Evolutionary conservation across 139 green algal species (phyloP), one percentile per base, ranked within the genome.

Genomic region (Spirogloea muscicola): DNA sequence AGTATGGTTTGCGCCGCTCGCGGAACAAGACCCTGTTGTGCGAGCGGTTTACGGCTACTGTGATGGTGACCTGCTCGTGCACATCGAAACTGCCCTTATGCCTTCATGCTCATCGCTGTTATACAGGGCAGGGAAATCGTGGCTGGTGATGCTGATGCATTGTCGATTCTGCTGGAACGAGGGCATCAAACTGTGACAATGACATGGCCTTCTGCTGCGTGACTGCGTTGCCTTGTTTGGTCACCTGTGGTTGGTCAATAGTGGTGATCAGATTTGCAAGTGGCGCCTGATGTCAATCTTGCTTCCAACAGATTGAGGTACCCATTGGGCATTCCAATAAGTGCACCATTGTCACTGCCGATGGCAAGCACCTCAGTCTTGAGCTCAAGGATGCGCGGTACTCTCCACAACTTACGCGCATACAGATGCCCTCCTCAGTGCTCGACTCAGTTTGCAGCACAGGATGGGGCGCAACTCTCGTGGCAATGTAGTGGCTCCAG

Each of bases 191-290:
- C n/a, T n/a, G n/a, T n/a, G n/a, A n/a, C n/a, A n/a, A n/a, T n/a
- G n/a, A n/a, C n/a, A n/a, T n/a, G n/a, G n/a, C n/a, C n/a, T n/a
- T n/a, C n/a, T n/a, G n/a, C n/a, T n/a, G n/a, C n/a, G n/a, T n/a
- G n/a, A n/a, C n/a, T n/a, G n/a, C n/a, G n/a, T n/a, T n/a, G n/a
- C 31, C 6, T 62, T 62, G 38, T 62, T 62, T 33, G 52, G 38
- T 31, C 31, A 21, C 7, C 9, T 62, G n/a, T n/a, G n/a, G 38
- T 62, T 39, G 6, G 31, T 6, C 31, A 62, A 43, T 31, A 62
- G 18, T 6, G 38, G 6, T 33, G 40, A 33, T 31, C 40, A 62
- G 5, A 21, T 55, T 55, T 55, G 46, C 21, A 31, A 21, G 46
- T 55, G 21, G 21, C 21, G 46, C 21, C 21, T 31, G 46, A 55